Evolutionary conservation across 1,139 yeast genomes (phyloP).

Genomic region (Candida glucosophila): DNA sequence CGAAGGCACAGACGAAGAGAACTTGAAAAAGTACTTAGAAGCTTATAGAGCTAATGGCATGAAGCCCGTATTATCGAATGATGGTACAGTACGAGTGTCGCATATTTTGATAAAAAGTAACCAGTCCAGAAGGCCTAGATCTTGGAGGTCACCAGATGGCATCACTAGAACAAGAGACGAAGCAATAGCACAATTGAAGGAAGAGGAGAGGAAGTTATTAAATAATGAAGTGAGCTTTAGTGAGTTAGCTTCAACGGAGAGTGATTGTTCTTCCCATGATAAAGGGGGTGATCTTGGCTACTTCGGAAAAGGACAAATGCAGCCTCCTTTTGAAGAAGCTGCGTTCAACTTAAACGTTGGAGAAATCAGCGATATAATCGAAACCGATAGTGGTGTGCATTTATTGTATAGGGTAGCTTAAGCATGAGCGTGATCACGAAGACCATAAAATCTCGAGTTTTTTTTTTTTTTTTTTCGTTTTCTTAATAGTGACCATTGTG

Average conservation of each 20-base stretch:
- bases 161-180: constrained; percentile 79
- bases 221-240: constrained; percentile 63
- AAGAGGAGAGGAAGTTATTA: constrained; percentile 52
- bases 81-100: constrained; percentile 36
- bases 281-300: constrained; percentile 90
- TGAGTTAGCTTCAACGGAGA: constrained; percentile 71
- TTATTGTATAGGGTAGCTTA: constrained; percentile 76
- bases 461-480: too few species aligned
- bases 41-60: constrained; percentile 41
- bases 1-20: constrained; percentile 61
- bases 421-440: too few species aligned
- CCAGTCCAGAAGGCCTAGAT: constrained; percentile 81
- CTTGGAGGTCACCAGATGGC: constrained; percentile 72
- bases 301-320: constrained; percentile 90
- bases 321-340: constrained; percentile 85
- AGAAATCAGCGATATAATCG: constrained; percentile 75
- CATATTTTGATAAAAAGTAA: constrained; percentile 79
- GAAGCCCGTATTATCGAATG: constrained; percentile 51
- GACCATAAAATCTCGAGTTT: too few species aligned
- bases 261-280: constrained; percentile 83
- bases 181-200: constrained; percentile 58
- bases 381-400: constrained; percentile 88
- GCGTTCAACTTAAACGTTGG: constrained; percentile 77
- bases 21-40: constrained; percentile 48
- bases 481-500: too few species aligned